Evolutionary conservation across 2,329 filamentous ascomycete genomes (phyloP).

Genomic region (Aspergillus floridensis): DNA sequence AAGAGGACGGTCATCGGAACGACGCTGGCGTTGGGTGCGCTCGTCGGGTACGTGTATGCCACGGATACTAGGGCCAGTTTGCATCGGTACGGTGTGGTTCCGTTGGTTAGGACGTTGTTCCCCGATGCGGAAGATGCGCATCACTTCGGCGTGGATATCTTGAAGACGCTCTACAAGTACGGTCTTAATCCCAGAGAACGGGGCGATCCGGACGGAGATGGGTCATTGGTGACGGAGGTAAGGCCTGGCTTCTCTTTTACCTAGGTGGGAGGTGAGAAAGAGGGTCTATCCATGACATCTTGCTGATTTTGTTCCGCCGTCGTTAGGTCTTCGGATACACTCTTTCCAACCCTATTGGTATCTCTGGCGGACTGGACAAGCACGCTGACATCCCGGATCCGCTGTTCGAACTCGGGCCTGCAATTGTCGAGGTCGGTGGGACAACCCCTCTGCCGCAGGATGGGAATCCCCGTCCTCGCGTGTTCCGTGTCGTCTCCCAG

Average conservation of each 20-base stretch:
- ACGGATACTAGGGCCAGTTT: conserved; percentile 71
- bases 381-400: conserved; percentile 83
- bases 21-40: conserved; percentile 49
- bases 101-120: conserved; percentile 41
- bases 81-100: conserved; percentile 64
- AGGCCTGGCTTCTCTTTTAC: not conserved
- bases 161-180: conserved; percentile 71
- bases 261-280: not conserved
- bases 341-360: conserved; percentile 83
- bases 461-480: conserved; percentile 82
- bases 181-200: conserved; percentile 82
- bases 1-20: conserved; percentile 45
- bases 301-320: not conserved
- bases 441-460: conserved; percentile 82
- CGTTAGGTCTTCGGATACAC: conserved; percentile 68
- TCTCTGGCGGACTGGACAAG: conserved; percentile 95
- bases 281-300: not conserved
- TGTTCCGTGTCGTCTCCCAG: conserved; percentile 80
- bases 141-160: conserved; percentile 66
- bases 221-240: conserved; percentile 55
- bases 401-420: conserved; percentile 79
- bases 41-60: conserved; percentile 62
- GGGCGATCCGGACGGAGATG: conserved; percentile 54
- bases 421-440: conserved; percentile 88
- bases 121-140: conserved; percentile 78